A percentile compares a stretch with the other conserved stretches of the same genome.
phyloP scores from a whole-genome alignment of 148 eudicot species.

The Fagopyrum homotropicum region DNA sequence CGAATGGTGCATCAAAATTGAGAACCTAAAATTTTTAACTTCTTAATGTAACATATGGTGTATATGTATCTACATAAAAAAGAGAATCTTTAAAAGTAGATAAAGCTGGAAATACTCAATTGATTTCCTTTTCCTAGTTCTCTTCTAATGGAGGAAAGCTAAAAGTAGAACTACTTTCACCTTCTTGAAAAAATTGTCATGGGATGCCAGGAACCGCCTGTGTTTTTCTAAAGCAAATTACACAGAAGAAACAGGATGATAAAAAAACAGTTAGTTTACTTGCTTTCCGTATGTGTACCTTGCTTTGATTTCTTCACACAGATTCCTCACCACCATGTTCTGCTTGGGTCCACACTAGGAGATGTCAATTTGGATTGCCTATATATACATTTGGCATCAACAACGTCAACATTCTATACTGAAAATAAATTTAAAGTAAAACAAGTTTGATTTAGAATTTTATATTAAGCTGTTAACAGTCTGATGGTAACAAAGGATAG shows the following conservation, averaged over 20 bases:
- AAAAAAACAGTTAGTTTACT: neutral
- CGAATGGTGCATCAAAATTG: no score
- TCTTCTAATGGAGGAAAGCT: neutral
- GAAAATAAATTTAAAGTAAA: neutral
- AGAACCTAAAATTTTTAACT: no score
- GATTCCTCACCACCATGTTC: neutral
- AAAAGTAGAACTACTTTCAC: neutral
- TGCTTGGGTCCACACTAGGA: neutral
- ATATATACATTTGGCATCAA: constrained; percentile 1
- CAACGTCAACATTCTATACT: neutral
- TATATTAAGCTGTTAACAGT: neutral
- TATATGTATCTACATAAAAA: no score
- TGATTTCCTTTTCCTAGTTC: neutral
- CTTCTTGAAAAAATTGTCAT: neutral
- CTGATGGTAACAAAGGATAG: neutral
- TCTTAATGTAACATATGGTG: neutral
- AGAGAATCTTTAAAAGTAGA: neutral
- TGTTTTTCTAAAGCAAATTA: neutral
- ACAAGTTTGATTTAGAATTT: no score
- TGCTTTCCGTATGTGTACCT: constrained; percentile 10
- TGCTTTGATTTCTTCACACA: neutral
- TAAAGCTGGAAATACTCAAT: neutral
- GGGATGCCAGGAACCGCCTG: constrained; percentile 5
- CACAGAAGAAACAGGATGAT: neutral
- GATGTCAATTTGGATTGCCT: constrained; percentile 3